Evolutionary conservation across 345 rosid genomes (phyloP).

Genomic region (Brassica nigra): DNA sequence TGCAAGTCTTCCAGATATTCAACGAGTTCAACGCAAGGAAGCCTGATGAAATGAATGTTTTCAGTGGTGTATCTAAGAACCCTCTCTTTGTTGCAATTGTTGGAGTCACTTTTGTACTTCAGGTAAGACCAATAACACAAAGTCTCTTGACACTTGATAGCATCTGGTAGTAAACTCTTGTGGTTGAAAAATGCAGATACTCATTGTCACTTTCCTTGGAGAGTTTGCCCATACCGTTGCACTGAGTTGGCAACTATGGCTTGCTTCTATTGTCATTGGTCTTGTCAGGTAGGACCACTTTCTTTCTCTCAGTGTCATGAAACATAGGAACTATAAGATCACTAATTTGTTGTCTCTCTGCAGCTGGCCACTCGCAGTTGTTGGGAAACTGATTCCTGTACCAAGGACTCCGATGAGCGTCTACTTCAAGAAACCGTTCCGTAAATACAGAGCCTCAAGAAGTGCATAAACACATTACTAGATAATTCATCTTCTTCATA

Average conservation of each 20-base stretch:
- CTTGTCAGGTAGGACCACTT: constrained; percentile 66
- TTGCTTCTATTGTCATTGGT: constrained; percentile 62
- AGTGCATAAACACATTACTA: constrained; percentile 32
- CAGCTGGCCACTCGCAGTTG: constrained; percentile 95
- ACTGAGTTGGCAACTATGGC: constrained; percentile 79
- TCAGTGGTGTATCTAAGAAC: constrained; percentile 78
- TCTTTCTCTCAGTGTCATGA: constrained; percentile 8
- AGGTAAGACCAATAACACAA: constrained; percentile 48
- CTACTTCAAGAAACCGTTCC: constrained; percentile 53
- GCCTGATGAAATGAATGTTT: constrained; percentile 88
- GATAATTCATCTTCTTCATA: constrained; percentile 26
- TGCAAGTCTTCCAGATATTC: constrained; percentile 61
- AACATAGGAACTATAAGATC: constrained; percentile 9
- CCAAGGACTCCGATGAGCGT: constrained; percentile 66
- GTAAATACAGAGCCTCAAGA: constrained; percentile 38
- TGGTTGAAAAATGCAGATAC: constrained; percentile 50
- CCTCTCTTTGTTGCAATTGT: constrained; percentile 73
- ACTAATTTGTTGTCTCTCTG: neutral
- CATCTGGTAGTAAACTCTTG: constrained; percentile 22
- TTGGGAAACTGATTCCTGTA: constrained; percentile 83
- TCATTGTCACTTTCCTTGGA: constrained; percentile 85
- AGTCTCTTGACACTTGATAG: neutral
- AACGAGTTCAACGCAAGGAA: constrained; percentile 97
- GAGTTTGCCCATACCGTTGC: constrained; percentile 67
- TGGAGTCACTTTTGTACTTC: constrained; percentile 74